Evolutionary conservation across 805 yeast species (phyloP), one percentile per base, ranked within the genome.

Genomic region (Barnettozyma siamensis): DNA sequence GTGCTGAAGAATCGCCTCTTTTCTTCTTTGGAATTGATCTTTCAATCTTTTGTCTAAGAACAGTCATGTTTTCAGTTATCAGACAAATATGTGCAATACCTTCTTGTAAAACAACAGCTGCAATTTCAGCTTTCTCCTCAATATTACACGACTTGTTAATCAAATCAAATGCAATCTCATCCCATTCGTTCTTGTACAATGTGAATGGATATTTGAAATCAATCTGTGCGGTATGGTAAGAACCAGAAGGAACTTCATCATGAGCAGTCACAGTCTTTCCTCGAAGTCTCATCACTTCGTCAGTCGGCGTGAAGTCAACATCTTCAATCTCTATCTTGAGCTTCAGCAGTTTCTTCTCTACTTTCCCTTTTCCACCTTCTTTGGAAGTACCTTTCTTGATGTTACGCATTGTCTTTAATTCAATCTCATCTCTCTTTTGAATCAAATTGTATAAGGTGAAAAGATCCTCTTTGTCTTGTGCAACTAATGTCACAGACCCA

Each of bases 61-160:
- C 78, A 0, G 97, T 91, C 80, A 91, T 83, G 42, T 83, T 83
- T 35, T 89, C 94, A 0, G 97, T 88, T 17, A 93, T 72, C 37
- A 88, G 68, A 62, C 99, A 91, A 18, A 91, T 66, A 61, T 91
- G 96, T 3, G 97, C 96, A 40, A 93, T 76, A 17, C 98, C 99
- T 55, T 93, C 97, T 62, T 91, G 88, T 53, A 93, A 63, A 0
- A 89, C 95, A 19, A 93, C 80, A 1, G 98, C 98, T 3, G 95
- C 99, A 17, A 91, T 76, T 54, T 91, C 98, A 0, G 96, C 95
- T 56, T 80, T 81, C 30, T 76, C 73, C 43, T 81, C 95, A 15
- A 85, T 72, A 19, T 85, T 77, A 37, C 88, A 78, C 2, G 95
- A 77, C 37, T 83, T 80, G 13, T 76, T 69, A 7, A 88, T 66